Evolutionary conservation across 208 protist genomes (phyloP), one percentile per base, ranked within the genome.

Genomic region (Trypanosoma caninum): DNA sequence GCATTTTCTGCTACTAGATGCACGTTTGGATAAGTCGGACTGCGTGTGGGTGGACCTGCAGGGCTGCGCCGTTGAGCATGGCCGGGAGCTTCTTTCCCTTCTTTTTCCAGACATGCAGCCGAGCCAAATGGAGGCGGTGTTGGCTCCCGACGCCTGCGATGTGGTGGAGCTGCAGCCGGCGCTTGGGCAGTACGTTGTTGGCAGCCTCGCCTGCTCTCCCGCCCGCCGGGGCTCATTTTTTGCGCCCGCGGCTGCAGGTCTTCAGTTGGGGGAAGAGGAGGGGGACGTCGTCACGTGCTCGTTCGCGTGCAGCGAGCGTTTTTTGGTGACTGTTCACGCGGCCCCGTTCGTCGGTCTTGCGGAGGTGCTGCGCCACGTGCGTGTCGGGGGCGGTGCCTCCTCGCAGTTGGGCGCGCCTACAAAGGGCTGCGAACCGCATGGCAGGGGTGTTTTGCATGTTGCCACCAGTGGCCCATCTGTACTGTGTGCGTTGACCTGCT

Each of bases 271-370:
- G 14, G 54, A 65, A 16, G 74, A 64, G 22, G 68, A 71, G 41
- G 74, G 65, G 44, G 72, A 76, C 30, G 61, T 73, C 7, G 71
- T 75, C 16, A 74, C 67, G 62, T 93, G 86, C 73, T 71, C 62
- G 47, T 81, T 93, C 67, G 59, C 81, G 40, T 75, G 69, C 31
- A 79, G 69, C n/a, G 70, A 78, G 52, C 47, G 59, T 27, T 52
- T 72, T 35, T 58, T 93, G 33, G 59, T 90, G 48, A 93, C 87
- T 22, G 40, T 89, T 47, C 84, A 91, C 76, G 52, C 68, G 37
- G 65, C 45, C 37, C 72, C 74, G 4, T 84, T 91, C 18, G 65
- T 74, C 22, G 80, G 81, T 7, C 61, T 88, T 34, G 63, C 65
- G 35, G 81, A 89, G 67, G 56, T 76, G 46, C 56, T 84, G 54